phyloP scores from a whole-genome alignment of 2,329 filamentous ascomycete genomes.

The Botryotinia narcissicola region DNA sequence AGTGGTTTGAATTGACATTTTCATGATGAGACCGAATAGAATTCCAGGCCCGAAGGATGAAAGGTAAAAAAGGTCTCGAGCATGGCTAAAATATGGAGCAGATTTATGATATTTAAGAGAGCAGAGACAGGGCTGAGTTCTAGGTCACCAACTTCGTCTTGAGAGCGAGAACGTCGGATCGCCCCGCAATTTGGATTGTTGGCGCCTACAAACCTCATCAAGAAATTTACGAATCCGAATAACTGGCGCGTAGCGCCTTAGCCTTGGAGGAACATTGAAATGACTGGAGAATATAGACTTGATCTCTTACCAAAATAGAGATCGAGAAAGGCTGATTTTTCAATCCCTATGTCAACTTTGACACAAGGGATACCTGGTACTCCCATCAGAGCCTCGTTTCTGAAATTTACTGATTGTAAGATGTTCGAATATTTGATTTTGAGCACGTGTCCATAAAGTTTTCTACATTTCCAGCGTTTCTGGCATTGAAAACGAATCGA shows the following conservation, averaged over 20 bases:
- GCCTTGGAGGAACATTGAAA: neutral
- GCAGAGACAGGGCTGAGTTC: neutral
- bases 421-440: neutral
- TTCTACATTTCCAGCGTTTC: too few relatives aligned
- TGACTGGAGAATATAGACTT: neutral
- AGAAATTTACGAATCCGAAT: neutral
- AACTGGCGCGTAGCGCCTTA: neutral
- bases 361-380: neutral
- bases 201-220: neutral
- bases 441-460: neutral
- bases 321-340: neutral
- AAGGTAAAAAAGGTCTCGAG: neutral
- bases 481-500: neutral
- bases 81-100: constrained; percentile 16
- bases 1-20: neutral
- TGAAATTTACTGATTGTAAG: neutral
- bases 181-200: neutral
- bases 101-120: neutral
- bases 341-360: neutral
- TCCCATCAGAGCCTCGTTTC: neutral
- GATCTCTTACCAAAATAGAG: neutral
- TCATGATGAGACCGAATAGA: neutral
- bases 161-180: neutral
- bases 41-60: constrained; percentile 2
- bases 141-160: neutral